Evolutionary conservation across 257 asterid genomes (phyloP).

Genomic region (Solanum phureja): DNA sequence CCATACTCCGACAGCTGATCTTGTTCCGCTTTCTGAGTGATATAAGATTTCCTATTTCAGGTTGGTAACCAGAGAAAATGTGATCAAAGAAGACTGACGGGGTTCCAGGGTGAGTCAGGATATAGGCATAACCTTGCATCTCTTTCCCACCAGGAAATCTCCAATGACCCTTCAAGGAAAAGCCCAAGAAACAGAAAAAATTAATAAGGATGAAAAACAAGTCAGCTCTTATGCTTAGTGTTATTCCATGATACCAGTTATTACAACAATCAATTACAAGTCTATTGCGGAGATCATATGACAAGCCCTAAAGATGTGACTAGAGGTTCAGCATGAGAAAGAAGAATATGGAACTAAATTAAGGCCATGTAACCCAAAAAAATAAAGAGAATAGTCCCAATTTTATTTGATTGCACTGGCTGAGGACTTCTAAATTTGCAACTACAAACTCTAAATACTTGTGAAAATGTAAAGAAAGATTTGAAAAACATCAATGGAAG

Average conservation of each 20-base stretch:
- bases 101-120: slow-evolving; percentile 87
- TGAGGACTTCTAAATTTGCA: neutral
- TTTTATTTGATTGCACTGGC: neutral
- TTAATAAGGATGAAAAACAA: neutral
- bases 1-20: slow-evolving; percentile 82
- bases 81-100: slow-evolving; percentile 93
- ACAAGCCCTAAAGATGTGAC: neutral
- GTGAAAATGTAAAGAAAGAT: neutral
- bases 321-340: neutral
- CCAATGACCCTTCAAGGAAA: slow-evolving; percentile 87
- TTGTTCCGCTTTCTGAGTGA: slow-evolving; percentile 64
- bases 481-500: neutral
- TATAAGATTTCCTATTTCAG: slow-evolving; percentile 47
- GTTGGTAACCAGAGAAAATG: slow-evolving; percentile 47
- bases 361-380: neutral
- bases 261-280: neutral
- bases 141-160: slow-evolving; percentile 99
- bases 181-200: neutral
- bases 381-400: neutral
- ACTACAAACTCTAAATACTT: neutral
- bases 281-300: neutral
- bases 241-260: neutral
- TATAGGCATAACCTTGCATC: slow-evolving; percentile 95
- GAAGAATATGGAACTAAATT: neutral
- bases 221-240: neutral